Conservation (phyloP, 2,329 filamentous ascomycete species). For the Cercospora janseana region DNA sequence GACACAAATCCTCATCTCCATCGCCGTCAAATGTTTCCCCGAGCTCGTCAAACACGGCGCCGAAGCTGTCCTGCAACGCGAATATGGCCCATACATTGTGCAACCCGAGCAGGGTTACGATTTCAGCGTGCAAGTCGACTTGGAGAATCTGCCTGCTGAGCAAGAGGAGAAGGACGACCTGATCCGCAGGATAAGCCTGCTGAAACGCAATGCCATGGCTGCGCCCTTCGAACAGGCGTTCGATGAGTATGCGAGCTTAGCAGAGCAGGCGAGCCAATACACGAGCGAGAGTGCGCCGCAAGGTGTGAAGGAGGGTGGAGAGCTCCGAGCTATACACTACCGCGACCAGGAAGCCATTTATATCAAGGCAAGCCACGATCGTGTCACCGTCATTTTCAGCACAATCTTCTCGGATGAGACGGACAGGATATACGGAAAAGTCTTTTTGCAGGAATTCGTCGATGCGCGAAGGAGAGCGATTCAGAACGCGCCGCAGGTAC, state of each 20-base stretch:
- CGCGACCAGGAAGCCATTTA: constrained; percentile 98
- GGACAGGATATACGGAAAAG: constrained; percentile 93
- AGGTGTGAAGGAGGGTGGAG: constrained; percentile 81
- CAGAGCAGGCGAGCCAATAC: constrained; percentile 86
- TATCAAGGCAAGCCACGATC: constrained; percentile 94
- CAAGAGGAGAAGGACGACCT: constrained; percentile 86
- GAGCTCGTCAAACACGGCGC: constrained; percentile 94
- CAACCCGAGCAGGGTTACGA: constrained; percentile 87
- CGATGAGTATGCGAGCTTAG: constrained; percentile 81
- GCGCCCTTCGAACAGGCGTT: constrained; percentile 97
- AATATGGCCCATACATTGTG: constrained; percentile 91
- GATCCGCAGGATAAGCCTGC: constrained; percentile 78
- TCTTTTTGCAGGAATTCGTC: constrained; percentile 98
- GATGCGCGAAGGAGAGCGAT: constrained; percentile 92
- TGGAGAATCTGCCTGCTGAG: constrained; percentile 79
- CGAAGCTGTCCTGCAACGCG: constrained; percentile 82
- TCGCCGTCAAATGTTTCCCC: constrained; percentile 90
- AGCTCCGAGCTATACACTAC: constrained; percentile 96
- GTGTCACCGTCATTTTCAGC: constrained; percentile 98
- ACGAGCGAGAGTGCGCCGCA: constrained; percentile 92
- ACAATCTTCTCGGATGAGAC: constrained; percentile 98
- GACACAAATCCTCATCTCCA: constrained; percentile 89
- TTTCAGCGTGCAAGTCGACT: constrained; percentile 87
- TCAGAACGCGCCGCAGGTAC: constrained; percentile 95
- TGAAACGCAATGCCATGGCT: constrained; percentile 99